Evolutionary conservation across 108 stramenopile species (phyloP).

Genomic region (Nitzschia sp.): DNA sequence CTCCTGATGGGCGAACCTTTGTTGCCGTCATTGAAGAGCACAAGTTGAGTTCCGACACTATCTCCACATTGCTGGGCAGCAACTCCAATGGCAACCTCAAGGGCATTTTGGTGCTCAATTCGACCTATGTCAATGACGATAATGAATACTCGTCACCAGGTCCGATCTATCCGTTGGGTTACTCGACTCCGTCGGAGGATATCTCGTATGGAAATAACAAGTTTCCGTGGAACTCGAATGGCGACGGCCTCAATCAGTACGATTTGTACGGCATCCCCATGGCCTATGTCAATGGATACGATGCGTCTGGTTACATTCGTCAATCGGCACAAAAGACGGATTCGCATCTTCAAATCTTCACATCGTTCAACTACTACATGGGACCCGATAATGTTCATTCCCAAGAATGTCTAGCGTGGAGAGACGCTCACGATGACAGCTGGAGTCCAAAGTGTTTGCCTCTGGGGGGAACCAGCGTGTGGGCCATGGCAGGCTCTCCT

Average conservation of each 20-base stretch:
- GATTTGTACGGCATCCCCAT: constrained; percentile 82
- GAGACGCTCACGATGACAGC: constrained; percentile 53
- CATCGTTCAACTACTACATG: constrained; percentile 89
- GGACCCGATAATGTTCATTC: constrained; percentile 61
- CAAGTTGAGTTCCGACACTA: constrained; percentile 43
- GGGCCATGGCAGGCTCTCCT: constrained; percentile 75
- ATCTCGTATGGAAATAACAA: constrained; percentile 53
- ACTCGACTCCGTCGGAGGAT: constrained; percentile 60
- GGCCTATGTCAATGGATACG: constrained; percentile 54
- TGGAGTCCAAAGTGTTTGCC: constrained; percentile 86
- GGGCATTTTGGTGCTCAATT: constrained; percentile 74
- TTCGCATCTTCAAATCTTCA: constrained; percentile 35
- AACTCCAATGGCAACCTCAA: constrained; percentile 56
- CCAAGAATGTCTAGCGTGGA: constrained; percentile 68
- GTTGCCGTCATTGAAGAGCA: constrained; percentile 79
- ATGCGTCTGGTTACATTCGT: constrained; percentile 51
- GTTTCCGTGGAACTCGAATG: constrained; percentile 79
- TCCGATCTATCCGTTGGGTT: constrained; percentile 64
- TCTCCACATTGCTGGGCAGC: constrained; percentile 40
- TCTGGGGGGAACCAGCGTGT: constrained; percentile 80
- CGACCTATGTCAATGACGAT: constrained; percentile 26
- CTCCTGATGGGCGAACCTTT: constrained; percentile 33
- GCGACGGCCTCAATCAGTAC: constrained; percentile 52
- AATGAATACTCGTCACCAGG: constrained; percentile 51
- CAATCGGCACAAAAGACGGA: constrained; percentile 32